These are phyloP conservation scores for Globisporangium cystogenes DNA, from an alignment of 352 stramenopile species.

Conservation along the genomic window DNA sequence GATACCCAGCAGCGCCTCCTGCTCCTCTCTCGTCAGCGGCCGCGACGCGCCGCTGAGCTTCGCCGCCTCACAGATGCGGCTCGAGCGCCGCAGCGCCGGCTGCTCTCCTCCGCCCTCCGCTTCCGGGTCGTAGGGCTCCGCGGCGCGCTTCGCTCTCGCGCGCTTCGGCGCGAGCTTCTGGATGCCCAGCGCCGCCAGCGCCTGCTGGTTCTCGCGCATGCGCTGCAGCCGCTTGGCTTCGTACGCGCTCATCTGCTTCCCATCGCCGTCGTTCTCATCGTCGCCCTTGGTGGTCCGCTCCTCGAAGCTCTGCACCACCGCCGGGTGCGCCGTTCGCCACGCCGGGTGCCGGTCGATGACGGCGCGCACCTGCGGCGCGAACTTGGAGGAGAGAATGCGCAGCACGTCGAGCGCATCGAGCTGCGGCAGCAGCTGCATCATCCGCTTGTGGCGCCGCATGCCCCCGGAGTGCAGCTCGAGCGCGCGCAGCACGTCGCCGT, in stretches of 20 bases:
- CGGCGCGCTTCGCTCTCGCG: background rate
- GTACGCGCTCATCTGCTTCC: conserved; percentile 28
- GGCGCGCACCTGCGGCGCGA: too few species aligned
- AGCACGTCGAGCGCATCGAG: conserved; percentile 1
- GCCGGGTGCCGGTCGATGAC: background rate
- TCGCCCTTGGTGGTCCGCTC: background rate
- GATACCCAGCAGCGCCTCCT: background rate
- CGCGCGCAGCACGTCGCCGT: conserved; percentile 7
- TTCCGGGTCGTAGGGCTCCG: background rate
- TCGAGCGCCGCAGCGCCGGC: conserved; percentile 17
- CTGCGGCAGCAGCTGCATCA: background rate
- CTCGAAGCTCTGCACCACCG: background rate
- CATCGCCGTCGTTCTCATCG: background rate
- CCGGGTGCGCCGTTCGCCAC: conserved; percentile 1
- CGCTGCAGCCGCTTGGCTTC: conserved; percentile 54
- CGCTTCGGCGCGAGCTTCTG: conserved; percentile 5
- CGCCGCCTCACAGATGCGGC: conserved; percentile 5
- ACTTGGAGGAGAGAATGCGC: background rate
- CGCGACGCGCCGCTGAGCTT: background rate
- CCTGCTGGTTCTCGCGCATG: conserved; percentile 42
- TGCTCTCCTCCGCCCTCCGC: conserved; percentile 2
- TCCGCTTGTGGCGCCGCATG: background rate
- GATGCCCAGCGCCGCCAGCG: conserved; percentile 35
- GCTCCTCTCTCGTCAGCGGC: background rate
- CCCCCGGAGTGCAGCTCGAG: conserved; percentile 2